Conservation (phyloP, 139 green algal species). For the Chlorella sp. region DNA sequence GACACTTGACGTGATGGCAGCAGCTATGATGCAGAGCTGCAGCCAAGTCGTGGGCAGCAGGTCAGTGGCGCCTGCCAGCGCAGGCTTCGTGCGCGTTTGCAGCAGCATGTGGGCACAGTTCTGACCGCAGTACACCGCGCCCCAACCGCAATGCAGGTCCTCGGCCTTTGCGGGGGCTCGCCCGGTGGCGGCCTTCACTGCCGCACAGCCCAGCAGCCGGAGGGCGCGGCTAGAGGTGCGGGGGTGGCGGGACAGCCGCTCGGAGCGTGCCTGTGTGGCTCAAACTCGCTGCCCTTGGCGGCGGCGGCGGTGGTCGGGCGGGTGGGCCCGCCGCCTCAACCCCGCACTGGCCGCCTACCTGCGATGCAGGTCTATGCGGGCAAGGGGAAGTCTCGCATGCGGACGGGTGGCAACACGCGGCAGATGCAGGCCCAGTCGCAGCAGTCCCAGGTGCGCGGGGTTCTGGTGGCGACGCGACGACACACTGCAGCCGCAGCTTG, state of each 20-base stretch:
- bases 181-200: conserved; percentile 15
- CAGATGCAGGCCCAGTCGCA: conserved; percentile 14
- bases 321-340: background rate
- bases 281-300: background rate
- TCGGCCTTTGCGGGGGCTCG: conserved; percentile 33
- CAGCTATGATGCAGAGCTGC: background rate
- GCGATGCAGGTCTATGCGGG: conserved; percentile 28
- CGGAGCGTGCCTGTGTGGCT: background rate
- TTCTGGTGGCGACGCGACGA: too few species aligned
- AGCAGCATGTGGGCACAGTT: background rate
- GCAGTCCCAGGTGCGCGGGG: conserved; percentile 19
- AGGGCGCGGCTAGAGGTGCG: conserved; percentile 33
- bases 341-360: too few species aligned
- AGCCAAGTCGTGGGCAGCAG: conserved; percentile 7
- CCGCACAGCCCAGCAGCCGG: conserved; percentile 20
- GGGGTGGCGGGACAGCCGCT: too few species aligned
- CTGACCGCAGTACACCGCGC: too few species aligned
- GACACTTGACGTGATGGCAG: too few species aligned
- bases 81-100: background rate
- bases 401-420: conserved; percentile 22
- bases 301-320: background rate
- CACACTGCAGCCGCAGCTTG: background rate
- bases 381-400: conserved; percentile 56
- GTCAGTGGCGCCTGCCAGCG: background rate
- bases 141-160: conserved; percentile 18